These are phyloP conservation scores for Drechslerella stenobrocha DNA, from an alignment of 2,329 filamentous ascomycete genomes.

Conservation along the genomic window DNA sequence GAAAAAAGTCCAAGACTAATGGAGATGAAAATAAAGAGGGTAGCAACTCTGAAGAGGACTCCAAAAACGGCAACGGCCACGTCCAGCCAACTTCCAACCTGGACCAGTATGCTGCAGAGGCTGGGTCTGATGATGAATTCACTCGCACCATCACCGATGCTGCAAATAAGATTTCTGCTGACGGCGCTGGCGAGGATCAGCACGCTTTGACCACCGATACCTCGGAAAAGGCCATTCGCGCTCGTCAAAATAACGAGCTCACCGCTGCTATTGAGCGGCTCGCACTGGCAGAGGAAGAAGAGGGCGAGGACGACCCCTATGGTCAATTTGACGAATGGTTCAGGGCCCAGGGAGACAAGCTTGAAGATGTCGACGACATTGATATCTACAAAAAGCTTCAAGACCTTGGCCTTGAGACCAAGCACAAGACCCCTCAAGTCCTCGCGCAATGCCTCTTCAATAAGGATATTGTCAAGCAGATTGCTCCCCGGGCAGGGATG, in stretches of 20 bases:
- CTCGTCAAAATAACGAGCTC: conserved; percentile 80
- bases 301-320: conserved; percentile 80
- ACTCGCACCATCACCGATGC: conserved; percentile 73
- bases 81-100: conserved; percentile 57
- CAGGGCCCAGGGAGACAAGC: conserved; percentile 66
- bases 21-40: conserved; percentile 58
- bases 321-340: conserved; percentile 95
- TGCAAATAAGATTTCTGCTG: conserved; percentile 70
- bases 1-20: conserved; percentile 75
- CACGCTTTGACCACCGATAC: conserved; percentile 97
- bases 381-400: conserved; percentile 96
- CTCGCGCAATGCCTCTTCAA: conserved; percentile 93
- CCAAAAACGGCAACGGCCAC: conserved; percentile 63
- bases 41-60: conserved; percentile 60
- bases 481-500: conserved; percentile 78
- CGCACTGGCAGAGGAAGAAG: conserved; percentile 72
- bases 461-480: conserved; percentile 79
- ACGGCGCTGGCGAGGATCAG: conserved; percentile 65
- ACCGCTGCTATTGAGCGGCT: conserved; percentile 94
- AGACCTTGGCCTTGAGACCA: conserved; percentile 88
- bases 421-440: conserved; percentile 90
- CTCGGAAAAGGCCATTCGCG: conserved; percentile 91
- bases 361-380: conserved; percentile 79
- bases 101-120: conserved; percentile 63
- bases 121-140: conserved; percentile 87